phyloP scores from a whole-genome alignment of 2,329 filamentous ascomycete genomes.

The Botryotinia globosa region DNA sequence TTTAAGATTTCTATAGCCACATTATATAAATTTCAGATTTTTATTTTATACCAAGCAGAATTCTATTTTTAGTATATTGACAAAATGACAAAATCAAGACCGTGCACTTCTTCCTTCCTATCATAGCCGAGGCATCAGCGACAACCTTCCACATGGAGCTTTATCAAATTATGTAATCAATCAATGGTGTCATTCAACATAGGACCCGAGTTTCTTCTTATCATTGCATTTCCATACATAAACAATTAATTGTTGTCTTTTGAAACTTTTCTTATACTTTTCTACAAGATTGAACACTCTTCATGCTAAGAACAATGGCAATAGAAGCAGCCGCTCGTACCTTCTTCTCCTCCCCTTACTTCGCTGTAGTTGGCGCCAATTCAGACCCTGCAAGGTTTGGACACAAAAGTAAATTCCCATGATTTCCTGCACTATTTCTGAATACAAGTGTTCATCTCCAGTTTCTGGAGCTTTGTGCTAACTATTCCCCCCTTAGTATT shows the following conservation, averaged over 20 bases:
- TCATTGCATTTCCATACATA: not conserved
- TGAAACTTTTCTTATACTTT: not conserved
- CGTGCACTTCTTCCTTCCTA: not conserved
- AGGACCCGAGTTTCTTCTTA: not conserved
- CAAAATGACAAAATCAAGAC: not conserved
- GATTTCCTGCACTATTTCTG: fast-evolving
- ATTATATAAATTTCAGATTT: too few relatives aligned
- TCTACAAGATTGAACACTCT: not conserved
- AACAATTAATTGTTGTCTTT: not conserved
- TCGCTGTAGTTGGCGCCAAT: constrained; percentile 87
- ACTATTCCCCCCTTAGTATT: constrained; percentile 59
- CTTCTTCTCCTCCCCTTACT: constrained; percentile 78
- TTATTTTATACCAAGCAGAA: too few relatives aligned
- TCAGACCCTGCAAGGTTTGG: constrained; percentile 83
- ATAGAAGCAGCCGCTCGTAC: constrained; percentile 70
- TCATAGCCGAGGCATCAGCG: not conserved
- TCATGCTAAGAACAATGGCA: constrained; percentile 45
- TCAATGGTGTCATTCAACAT: not conserved
- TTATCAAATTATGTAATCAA: not conserved
- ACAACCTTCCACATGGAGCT: constrained; percentile 4
- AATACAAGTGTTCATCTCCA: not conserved
- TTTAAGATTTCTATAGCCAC: too few relatives aligned
- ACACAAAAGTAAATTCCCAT: constrained; percentile 64
- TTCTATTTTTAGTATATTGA: too few relatives aligned
- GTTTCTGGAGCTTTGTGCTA: not conserved